Percentiles rank a stretch among this genome's conserved stretches.
Conservation (phyloP, 1,284 basidiomycete genomes). For the Trichosporon inkin region DNA sequence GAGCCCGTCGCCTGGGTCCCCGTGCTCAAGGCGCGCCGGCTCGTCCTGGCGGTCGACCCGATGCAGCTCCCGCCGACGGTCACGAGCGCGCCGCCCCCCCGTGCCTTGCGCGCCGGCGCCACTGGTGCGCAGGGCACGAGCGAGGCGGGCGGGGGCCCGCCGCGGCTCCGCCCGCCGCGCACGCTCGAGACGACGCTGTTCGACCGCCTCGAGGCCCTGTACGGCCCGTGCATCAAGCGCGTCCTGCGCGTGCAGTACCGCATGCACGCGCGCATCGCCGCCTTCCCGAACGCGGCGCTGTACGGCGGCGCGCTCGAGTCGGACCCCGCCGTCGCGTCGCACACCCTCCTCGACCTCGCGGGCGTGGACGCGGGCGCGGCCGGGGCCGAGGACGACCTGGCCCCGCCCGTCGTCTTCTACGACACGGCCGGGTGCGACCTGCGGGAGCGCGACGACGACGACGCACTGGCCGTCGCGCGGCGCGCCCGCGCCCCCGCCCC, state of each 20-base stretch:
- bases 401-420: slow-evolving; percentile 80
- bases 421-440: slow-evolving; percentile 92
- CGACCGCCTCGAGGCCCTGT: slow-evolving; percentile 80
- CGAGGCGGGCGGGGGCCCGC: neutral
- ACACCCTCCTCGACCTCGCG: slow-evolving; percentile 68
- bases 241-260: slow-evolving; percentile 84
- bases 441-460: slow-evolving; percentile 62
- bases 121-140: neutral
- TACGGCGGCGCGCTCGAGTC: slow-evolving; percentile 72
- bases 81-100: slow-evolving; percentile 57
- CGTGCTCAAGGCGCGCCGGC: slow-evolving; percentile 75
- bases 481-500: too few relatives aligned
- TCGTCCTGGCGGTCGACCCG: slow-evolving; percentile 85
- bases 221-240: slow-evolving; percentile 74
- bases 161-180: slow-evolving; percentile 59
- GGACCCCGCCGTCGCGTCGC: slow-evolving; percentile 64
- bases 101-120: too few relatives aligned
- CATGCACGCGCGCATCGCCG: slow-evolving; percentile 84
- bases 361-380: slow-evolving; percentile 55
- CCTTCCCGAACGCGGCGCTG: slow-evolving; percentile 77
- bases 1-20: slow-evolving; percentile 97
- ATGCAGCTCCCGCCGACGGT: slow-evolving; percentile 92
- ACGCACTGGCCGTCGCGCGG: slow-evolving; percentile 50
- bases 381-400: slow-evolving; percentile 63
- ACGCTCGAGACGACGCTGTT: slow-evolving; percentile 87